Base-by-base conservation (phyloP, 2,329 filamentous ascomycete genomes). In the Cordyceps militaris region DNA sequence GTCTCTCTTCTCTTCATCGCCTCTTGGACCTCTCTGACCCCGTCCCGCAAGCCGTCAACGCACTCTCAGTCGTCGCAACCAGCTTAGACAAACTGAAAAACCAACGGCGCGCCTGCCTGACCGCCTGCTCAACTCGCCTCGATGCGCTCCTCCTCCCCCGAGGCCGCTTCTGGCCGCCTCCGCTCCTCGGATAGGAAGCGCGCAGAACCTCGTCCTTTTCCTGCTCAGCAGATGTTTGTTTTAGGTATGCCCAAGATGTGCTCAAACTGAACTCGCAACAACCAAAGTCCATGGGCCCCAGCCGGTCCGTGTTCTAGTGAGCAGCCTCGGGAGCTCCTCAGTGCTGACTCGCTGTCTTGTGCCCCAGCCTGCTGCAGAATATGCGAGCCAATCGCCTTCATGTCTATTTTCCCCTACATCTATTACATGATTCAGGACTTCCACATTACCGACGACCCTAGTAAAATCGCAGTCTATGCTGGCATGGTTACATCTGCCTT, bases 401-500 rank as follows among this genome's bases (percentile, higher is more conserved):
- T 97, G 91, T 97, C 92, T 56, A 97, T 97, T 65, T 97, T 99
- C 70, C 94, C 94, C 1, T 99, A 97, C 73, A 91, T 96, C 65
- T 97, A 96, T 77, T 93, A 89, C 77, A 97, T 99, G 94, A 88
- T 97, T 65, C 81, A 91, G 66, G 91, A 91, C 61, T 97, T 97
- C 74, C 79, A 89, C 67, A 86, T 96, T 69, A 89, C 91, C 61
- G 79, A 89, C 48, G 85, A 91, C 68, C 79, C 88, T 62, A 85
- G 81, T 66, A 85, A 88, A 69, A 95, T 97, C 64, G 89, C 92
- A 14, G 84, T 97, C 58, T 97, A 96, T 71, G 91, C 91, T 26
- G 93, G 94, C 66, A 89, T 97, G 85, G 91, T 97, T 61, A 97
- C 93, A 1, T 97, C 93, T 3, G 88, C 93, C 8, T 99, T 97